Evolutionary conservation across 345 rosid genomes (phyloP), one percentile per base, ranked within the genome.

Genomic region (Citrus maxima): DNA sequence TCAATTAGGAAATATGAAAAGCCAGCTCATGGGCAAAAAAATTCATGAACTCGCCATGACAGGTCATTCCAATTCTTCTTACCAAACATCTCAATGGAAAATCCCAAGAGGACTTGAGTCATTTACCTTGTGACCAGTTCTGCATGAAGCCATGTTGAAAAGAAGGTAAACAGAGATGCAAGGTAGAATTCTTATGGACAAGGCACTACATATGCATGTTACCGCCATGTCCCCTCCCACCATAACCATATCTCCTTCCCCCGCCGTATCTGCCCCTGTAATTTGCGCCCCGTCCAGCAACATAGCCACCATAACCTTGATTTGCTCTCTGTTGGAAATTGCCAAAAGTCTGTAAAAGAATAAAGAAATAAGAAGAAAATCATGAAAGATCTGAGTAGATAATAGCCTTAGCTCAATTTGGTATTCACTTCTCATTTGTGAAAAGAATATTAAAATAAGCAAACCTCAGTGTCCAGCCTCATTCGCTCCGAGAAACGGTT

Each of bases 381-480:
- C 70, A 51, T 37, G 51, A 62, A 34, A 65, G 73, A 67, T 55
- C 67, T 10, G 21, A 60, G 7, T 62, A 55, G 27, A 54, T 59
- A 49, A 32, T 10, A 10, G 46, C 70, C 55, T 28, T 51, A 22
- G 56, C 56, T 70, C 21, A 70, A 28, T 49, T 56, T 24, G 22
- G 28, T 22, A 54, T 55, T 49, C 34, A 58, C 30, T 40, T 46
- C 25, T 14, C 21, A 25, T 21, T 4, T 32, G 58, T 13, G 12
- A 56, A 27, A 62, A 37, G 10, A 19, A 66, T 55, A 32, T n/a
- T 21, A 22, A 28, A 42, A 64, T 28, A 55, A 69, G 66, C 79
- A 76, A 77, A 89, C 93, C 90, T 86, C 81, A 18, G 72, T 72
- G 81, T 85, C 77, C 37, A 63, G 83, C 78, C 69, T 84, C 78